phyloP scores from a whole-genome alignment of 2,329 filamentous ascomycete genomes.

The Aotearoamyces nothofagi region DNA sequence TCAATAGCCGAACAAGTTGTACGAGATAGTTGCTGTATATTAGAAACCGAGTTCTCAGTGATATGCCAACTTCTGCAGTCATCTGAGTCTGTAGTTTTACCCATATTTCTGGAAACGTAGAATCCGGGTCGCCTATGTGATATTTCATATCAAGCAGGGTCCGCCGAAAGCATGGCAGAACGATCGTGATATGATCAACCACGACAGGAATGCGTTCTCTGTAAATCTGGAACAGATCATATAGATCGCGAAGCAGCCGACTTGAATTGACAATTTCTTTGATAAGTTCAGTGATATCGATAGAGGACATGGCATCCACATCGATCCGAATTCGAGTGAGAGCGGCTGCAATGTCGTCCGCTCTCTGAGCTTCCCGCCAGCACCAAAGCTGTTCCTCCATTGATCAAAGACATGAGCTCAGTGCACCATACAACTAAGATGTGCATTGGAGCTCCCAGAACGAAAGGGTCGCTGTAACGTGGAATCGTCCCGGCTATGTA shows the following conservation, averaged over 20 bases:
- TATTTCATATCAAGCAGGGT: slow-evolving; percentile 36
- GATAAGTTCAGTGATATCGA: slow-evolving; percentile 31
- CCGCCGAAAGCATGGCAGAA: slow-evolving; percentile 38
- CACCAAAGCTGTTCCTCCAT: slow-evolving; percentile 27
- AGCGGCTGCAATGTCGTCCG: slow-evolving; percentile 29
- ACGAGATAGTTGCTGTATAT: slow-evolving; percentile 39
- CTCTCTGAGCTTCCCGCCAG: slow-evolving; percentile 36
- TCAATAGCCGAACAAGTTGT: slow-evolving; percentile 32
- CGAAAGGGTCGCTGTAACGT: too few relatives aligned
- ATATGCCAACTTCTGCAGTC: slow-evolving; percentile 33
- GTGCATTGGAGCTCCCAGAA: too few relatives aligned
- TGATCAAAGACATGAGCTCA: too few relatives aligned
- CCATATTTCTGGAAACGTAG: slow-evolving; percentile 36
- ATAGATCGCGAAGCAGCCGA: slow-evolving; percentile 34
- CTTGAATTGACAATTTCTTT: slow-evolving; percentile 20
- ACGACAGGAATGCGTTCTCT: slow-evolving; percentile 32
- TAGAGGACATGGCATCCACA: slow-evolving; percentile 27
- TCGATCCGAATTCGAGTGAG: slow-evolving; percentile 33
- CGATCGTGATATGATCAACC: slow-evolving; percentile 36
- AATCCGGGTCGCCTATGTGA: slow-evolving; percentile 33
- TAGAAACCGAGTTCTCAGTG: slow-evolving; percentile 35
- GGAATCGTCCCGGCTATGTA: too few relatives aligned
- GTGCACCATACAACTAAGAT: too few relatives aligned
- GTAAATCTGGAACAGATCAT: slow-evolving; percentile 37
- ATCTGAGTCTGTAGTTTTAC: slow-evolving; percentile 41